Conservation (phyloP, 106 monocot species). For the Apostasia shenzhenica region DNA sequence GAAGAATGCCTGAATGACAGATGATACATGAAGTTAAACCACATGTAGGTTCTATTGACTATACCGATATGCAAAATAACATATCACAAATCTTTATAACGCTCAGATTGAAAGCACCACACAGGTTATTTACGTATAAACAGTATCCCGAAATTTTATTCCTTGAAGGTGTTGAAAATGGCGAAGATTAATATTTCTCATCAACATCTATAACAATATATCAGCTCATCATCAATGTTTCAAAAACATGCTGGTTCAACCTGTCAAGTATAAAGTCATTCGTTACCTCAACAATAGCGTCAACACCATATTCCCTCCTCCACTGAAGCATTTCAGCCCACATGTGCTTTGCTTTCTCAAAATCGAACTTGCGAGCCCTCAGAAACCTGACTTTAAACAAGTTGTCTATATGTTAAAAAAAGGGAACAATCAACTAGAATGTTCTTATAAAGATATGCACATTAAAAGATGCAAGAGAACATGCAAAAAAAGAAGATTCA, state of each 20-base stretch:
- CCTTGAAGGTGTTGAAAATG: too few relatives aligned
- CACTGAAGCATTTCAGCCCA: constrained; percentile 54
- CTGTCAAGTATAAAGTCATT: not conserved
- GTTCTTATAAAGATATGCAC: not conserved
- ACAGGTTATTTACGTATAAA: too few relatives aligned
- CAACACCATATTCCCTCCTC: constrained; percentile 41
- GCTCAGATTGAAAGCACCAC: not conserved
- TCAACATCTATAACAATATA: too few relatives aligned
- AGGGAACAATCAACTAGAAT: not conserved
- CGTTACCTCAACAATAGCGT: constrained; percentile 41
- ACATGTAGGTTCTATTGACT: too few relatives aligned
- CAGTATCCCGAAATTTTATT: too few relatives aligned
- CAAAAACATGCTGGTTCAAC: not conserved
- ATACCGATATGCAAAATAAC: too few relatives aligned
- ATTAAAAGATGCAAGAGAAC: too few relatives aligned
- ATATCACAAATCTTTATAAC: not conserved
- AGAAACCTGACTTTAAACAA: constrained; percentile 21
- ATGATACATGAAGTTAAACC: too few relatives aligned
- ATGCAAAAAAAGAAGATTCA: too few relatives aligned
- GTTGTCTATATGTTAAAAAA: not conserved
- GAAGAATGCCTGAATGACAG: too few relatives aligned
- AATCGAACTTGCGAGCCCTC: constrained; percentile 44
- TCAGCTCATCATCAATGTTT: not conserved
- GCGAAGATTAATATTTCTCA: too few relatives aligned
- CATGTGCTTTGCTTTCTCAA: constrained; percentile 54